These are phyloP conservation scores for Talaromyces liani DNA, from an alignment of 495 filamentous ascomycete genomes.

Conservation along the genomic window DNA sequence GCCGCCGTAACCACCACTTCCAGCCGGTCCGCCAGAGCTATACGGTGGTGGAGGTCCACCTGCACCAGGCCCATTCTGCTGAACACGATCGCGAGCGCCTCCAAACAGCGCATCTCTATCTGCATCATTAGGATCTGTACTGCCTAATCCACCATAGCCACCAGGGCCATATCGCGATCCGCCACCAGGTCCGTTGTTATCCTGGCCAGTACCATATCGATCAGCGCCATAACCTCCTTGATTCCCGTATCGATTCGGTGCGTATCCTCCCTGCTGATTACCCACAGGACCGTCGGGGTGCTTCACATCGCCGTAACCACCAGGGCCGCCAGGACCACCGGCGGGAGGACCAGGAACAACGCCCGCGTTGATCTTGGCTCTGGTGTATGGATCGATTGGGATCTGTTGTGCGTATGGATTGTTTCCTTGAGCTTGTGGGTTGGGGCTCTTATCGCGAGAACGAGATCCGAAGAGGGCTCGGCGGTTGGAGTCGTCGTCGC, in stretches of 20 bases:
- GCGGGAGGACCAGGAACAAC: conserved; percentile 28
- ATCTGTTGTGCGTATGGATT: conserved; percentile 64
- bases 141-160: conserved; percentile 68
- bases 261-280: conserved; percentile 45
- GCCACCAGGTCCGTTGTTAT: conserved; percentile 14
- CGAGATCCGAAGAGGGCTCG: conserved; percentile 51
- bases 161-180: conserved; percentile 49
- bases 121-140: conserved; percentile 45
- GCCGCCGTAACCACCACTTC: conserved; percentile 31
- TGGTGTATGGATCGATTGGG: conserved; percentile 55
- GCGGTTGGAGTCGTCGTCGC: conserved; percentile 50
- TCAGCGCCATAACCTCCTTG: conserved; percentile 58
- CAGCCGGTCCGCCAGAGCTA: conserved; percentile 29
- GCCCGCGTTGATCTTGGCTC: conserved; percentile 44
- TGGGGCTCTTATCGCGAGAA: conserved; percentile 53
- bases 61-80: conserved; percentile 31
- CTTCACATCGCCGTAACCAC: conserved; percentile 14
- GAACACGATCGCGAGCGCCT: conserved; percentile 48
- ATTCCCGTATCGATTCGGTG: conserved; percentile 55
- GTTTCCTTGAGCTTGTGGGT: conserved; percentile 24
- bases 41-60: conserved; percentile 31
- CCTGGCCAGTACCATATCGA: conserved; percentile 46
- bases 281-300: conserved; percentile 40
- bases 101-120: conserved; percentile 60
- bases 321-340: conserved; percentile 18